Evolutionary conservation across 2,329 filamentous ascomycete genomes (phyloP).

Genomic region (Pseudogymnoascus sp.): DNA sequence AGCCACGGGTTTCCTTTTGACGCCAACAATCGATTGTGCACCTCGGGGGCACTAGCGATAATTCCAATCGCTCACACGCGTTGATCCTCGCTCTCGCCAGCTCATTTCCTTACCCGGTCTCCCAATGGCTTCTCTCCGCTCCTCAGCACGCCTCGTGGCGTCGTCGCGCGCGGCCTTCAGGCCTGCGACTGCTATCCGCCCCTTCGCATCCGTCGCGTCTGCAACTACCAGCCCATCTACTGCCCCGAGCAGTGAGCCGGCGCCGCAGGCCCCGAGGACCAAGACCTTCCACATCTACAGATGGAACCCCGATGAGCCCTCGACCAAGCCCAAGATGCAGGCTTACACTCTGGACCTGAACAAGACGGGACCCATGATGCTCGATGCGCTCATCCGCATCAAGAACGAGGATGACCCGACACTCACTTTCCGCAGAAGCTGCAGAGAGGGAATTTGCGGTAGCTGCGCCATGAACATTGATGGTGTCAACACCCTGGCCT

Average conservation of each 20-base stretch:
- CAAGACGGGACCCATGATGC: constrained; percentile 98
- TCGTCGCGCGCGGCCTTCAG: constrained; percentile 33
- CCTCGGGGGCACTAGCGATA: constrained; percentile 8
- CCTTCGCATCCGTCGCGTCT: constrained; percentile 46
- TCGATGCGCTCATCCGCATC: constrained; percentile 93
- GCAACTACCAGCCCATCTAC: constrained; percentile 1
- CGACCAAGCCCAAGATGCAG: constrained; percentile 93
- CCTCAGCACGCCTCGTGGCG: constrained; percentile 45
- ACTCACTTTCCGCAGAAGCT: constrained; percentile 90
- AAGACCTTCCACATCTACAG: constrained; percentile 99
- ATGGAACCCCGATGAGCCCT: constrained; percentile 92
- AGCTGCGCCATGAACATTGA: constrained; percentile 99
- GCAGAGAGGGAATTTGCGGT: constrained; percentile 96
- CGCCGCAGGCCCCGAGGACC: constrained; percentile 58
- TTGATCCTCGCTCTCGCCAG: constrained; percentile 2
- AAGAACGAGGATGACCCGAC: constrained; percentile 99
- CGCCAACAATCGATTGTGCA: constrained; percentile 4
- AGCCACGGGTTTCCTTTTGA: not conserved
- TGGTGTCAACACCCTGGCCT: constrained; percentile 94
- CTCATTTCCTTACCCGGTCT: constrained; percentile 7
- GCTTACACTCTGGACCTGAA: constrained; percentile 91
- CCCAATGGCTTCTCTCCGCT: constrained; percentile 56
- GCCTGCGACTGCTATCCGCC: constrained; percentile 38
- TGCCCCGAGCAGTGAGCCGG: constrained; percentile 36
- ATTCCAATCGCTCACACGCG: not conserved